Percentiles rank a stretch among this genome's conserved stretches.
These are phyloP conservation scores for Beauveria sp. DNA, from an alignment of 2,329 filamentous ascomycete species.

Conservation along the genomic window DNA sequence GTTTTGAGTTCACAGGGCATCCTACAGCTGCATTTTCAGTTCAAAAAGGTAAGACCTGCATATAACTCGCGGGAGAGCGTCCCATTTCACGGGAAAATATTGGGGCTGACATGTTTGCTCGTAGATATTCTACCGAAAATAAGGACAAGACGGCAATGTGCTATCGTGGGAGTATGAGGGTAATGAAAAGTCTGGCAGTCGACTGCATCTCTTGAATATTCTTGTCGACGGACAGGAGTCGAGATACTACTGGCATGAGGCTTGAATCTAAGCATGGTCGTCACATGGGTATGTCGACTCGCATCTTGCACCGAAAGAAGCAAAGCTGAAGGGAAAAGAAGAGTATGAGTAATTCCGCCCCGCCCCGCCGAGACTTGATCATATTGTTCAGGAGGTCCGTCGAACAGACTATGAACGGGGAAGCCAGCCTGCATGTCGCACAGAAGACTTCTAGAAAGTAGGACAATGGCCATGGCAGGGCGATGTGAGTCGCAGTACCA, in stretches of 20 bases:
- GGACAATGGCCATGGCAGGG: constrained; percentile 1
- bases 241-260: background rate
- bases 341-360: background rate
- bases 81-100: constrained; percentile 3
- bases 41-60: constrained; percentile 71
- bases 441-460: constrained; percentile 4
- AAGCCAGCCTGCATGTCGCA: background rate
- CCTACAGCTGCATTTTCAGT: constrained; percentile 93
- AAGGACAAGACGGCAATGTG: constrained; percentile 14
- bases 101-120: constrained; percentile 17
- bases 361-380: background rate
- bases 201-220: background rate
- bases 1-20: constrained; percentile 58
- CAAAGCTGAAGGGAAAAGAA: background rate
- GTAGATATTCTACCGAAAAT: constrained; percentile 52
- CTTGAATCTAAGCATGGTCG: background rate
- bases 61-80: background rate
- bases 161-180: no score
- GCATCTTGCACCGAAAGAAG: background rate
- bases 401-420: background rate
- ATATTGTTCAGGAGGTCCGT: background rate
- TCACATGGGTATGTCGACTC: background rate
- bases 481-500: background rate
- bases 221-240: background rate
- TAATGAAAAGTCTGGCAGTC: no score